These are phyloP conservation scores for Trypethelium eluteriae DNA, from an alignment of 495 filamentous ascomycete species.

Conservation along the genomic window DNA sequence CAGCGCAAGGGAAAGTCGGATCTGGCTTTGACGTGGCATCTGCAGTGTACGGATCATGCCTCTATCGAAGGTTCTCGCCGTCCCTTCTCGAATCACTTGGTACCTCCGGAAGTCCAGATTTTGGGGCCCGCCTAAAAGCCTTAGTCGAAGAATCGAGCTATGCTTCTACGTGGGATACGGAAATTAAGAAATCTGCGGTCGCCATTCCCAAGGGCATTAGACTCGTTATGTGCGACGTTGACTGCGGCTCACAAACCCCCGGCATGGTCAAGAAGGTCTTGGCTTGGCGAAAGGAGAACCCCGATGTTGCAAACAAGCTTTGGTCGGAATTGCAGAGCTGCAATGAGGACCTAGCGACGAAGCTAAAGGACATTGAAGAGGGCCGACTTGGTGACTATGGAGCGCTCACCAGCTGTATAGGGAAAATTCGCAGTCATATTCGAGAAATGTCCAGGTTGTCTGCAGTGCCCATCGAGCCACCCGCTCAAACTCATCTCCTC, in stretches of 20 bases:
- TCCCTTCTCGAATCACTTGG: constrained; percentile 58
- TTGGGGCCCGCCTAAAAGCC: constrained; percentile 54
- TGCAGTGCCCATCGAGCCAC: constrained; percentile 84
- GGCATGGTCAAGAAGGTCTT: constrained; percentile 91
- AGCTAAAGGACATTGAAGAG: constrained; percentile 43
- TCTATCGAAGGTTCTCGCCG: constrained; percentile 87
- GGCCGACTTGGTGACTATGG: constrained; percentile 3
- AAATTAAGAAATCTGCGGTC: constrained; percentile 57
- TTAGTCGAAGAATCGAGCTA: constrained; percentile 54
- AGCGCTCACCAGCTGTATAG: constrained; percentile 35
- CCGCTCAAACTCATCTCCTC: constrained; percentile 72
- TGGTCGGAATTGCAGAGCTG: constrained; percentile 66
- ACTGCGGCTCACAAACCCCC: constrained; percentile 87
- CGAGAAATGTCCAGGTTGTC: constrained; percentile 65
- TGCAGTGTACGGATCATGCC: constrained; percentile 81
- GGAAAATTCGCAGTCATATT: constrained; percentile 53
- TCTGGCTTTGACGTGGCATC: constrained; percentile 95
- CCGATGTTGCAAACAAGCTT: constrained; percentile 55
- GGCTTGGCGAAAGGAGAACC: constrained; percentile 65
- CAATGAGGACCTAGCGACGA: constrained; percentile 62
- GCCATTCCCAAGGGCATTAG: constrained; percentile 58
- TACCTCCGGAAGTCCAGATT: constrained; percentile 54
- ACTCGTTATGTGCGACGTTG: constrained; percentile 89
- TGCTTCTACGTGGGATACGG: constrained; percentile 62
- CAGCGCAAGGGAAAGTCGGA: constrained; percentile 92